Conservation (phyloP, 768 basidiomycete species). For the Hebeloma cylindrosporum region DNA sequence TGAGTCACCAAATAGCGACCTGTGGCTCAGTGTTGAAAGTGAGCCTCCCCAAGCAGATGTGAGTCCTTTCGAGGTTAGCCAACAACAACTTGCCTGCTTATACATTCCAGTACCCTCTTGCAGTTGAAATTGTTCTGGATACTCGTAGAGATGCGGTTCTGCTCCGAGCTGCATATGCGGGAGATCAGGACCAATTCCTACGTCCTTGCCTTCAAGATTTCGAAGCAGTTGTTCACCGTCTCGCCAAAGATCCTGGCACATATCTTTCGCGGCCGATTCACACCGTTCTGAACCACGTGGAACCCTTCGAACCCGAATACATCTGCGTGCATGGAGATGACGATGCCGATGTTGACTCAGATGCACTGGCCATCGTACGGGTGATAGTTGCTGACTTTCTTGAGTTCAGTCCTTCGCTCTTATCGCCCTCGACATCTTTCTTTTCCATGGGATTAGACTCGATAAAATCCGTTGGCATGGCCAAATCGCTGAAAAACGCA, state of each 20-base stretch:
- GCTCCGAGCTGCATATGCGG: slow-evolving; percentile 29
- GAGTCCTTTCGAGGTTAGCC: slow-evolving; percentile 8
- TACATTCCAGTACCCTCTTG: slow-evolving; percentile 28
- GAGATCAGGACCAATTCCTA: slow-evolving; percentile 12
- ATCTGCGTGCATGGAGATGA: neutral
- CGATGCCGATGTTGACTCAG: slow-evolving; percentile 12
- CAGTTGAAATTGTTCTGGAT: slow-evolving; percentile 32
- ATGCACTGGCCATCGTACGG: slow-evolving; percentile 16
- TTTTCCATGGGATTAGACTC: slow-evolving; percentile 49
- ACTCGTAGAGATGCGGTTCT: slow-evolving; percentile 20
- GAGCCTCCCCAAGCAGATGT: slow-evolving; percentile 34
- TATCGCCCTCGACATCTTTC: slow-evolving; percentile 34
- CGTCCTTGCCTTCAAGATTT: slow-evolving; percentile 22
- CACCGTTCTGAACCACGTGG: neutral
- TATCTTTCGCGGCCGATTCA: slow-evolving; percentile 10
- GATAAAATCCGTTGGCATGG: slow-evolving; percentile 45
- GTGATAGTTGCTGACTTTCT: slow-evolving; percentile 28
- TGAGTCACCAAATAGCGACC: slow-evolving; percentile 9
- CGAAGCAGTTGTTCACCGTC: slow-evolving; percentile 20
- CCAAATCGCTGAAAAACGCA: slow-evolving; percentile 31
- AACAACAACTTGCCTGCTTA: slow-evolving; percentile 3
- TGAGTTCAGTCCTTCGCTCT: slow-evolving; percentile 18
- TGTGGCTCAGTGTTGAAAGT: slow-evolving; percentile 30
- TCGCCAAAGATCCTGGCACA: slow-evolving; percentile 6
- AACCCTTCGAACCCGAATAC: neutral